Evolutionary conservation across 2,329 filamentous ascomycete species (phyloP), one percentile per base, ranked within the genome.

Genomic region (Acephala macrosclerotiorum): DNA sequence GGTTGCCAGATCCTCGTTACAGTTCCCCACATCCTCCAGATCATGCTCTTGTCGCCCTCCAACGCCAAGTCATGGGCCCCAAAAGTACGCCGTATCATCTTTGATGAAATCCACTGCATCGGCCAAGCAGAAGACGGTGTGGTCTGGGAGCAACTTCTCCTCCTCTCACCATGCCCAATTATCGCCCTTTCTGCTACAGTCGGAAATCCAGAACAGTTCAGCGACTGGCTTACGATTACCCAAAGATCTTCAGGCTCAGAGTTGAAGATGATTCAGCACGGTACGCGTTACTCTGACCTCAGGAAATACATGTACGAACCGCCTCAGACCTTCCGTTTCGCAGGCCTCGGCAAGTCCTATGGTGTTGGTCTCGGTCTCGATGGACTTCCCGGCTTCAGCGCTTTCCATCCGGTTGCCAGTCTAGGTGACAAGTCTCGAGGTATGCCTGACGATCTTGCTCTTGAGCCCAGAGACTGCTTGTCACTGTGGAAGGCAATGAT

Each of bases 81-180:
- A 3, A 81, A 89, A 60, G 84, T 94, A 16, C 91, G 87, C 71
- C 84, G 90, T 58, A 93, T 94, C 74, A 93, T 94, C 59, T 94
- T 94, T 65, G 91, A 95, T 73, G 91, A 95, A 78, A 88, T 94
- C 1, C 91, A 95, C 75, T 93, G 87, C 38, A 94, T 95, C 66
- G 90, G 91, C 0, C 88, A 94, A 74, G 85, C 88, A 0, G 89
- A 93, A 8, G 91, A 94, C 70, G 91, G 91, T 60, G 80, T 93
- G 1, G 82, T 94, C 2, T 95, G 91, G 91, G 91, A 95, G 72
- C 91, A 94, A 73, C 81, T 95, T 3, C 80, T 94, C 1, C 82
- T 94, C 0, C 82, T 93, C 67, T 86, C 91, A 0, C 91, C 91
- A 0, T 94, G 91, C 70, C 91, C 90, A 0, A 91, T 95, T 58